A percentile compares a stretch with the other conserved stretches of the same genome.
These are phyloP conservation scores for Cicer chorassanicum DNA, from an alignment of 306 rosid genomes.

Conservation along the genomic window DNA sequence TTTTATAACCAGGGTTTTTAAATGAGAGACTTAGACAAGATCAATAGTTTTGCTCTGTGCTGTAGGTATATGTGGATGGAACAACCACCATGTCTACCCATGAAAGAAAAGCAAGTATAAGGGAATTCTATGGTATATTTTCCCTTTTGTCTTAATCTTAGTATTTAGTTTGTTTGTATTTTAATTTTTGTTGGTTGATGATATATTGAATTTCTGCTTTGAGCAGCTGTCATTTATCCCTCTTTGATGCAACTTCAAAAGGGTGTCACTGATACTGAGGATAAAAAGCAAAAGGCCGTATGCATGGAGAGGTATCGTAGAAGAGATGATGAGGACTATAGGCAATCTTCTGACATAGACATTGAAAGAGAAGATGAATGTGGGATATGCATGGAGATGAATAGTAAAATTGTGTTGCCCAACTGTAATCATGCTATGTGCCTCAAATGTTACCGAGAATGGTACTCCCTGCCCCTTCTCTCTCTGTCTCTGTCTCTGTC, in stretches of 20 bases:
- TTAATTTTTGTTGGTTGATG: slow-evolving; percentile 34
- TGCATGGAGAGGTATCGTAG: slow-evolving; percentile 91
- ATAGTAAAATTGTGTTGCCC: slow-evolving; percentile 88
- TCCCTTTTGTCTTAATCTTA: background rate
- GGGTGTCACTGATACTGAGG: slow-evolving; percentile 82
- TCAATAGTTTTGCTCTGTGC: slow-evolving; percentile 43
- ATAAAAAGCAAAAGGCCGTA: slow-evolving; percentile 81
- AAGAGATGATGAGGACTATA: slow-evolving; percentile 74
- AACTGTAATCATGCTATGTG: slow-evolving; percentile 97
- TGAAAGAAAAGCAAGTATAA: slow-evolving; percentile 91
- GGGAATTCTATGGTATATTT: slow-evolving; percentile 93
- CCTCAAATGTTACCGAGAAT: slow-evolving; percentile 91
- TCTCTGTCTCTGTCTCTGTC: background rate
- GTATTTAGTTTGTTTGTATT: slow-evolving; percentile 14
- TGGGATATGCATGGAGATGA: slow-evolving; percentile 93
- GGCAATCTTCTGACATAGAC: slow-evolving; percentile 70
- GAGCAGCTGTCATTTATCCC: slow-evolving; percentile 86
- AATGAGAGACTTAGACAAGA: slow-evolving; percentile 42
- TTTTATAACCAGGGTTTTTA: slow-evolving; percentile 22
- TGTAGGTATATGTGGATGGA: slow-evolving; percentile 95
- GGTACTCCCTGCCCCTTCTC: slow-evolving; percentile 59
- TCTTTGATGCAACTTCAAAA: slow-evolving; percentile 85
- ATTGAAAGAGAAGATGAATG: slow-evolving; percentile 96
- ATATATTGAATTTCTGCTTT: slow-evolving; percentile 40
- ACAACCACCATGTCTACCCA: slow-evolving; percentile 97